Evolutionary conservation across 2,329 filamentous ascomycete genomes (phyloP), one percentile per base, ranked within the genome.

Genomic region (Lasiodiplodia sp.): DNA sequence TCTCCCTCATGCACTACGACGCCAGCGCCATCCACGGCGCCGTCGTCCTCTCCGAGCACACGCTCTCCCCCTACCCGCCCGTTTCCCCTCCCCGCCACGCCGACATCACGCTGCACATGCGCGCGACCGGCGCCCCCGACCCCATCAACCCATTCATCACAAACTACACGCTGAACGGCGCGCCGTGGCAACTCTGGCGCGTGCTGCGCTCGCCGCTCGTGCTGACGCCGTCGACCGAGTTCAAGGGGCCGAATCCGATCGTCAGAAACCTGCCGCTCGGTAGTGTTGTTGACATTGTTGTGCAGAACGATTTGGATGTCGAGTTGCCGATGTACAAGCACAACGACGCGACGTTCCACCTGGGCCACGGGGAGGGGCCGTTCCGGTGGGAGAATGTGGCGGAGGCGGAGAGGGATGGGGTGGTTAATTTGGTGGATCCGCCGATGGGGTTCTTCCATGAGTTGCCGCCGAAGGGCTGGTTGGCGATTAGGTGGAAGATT

Each of bases 151-250:
- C 70, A 3, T 67, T 65, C 57, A 67, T 72, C 53, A 72, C 71
- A 12, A 72, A 72, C 40, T 72, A 69, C 69, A 70, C 70, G n/a
- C 70, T 72, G 10, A 72, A 72, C 47, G 71, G 71, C 8, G 40
- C 66, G n/a, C 68, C 71, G 4, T 72, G 71, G 71, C 71, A 72
- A 57, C 58, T 71, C 10, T 72, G 70, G 58, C 70, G 71, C 14
- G 71, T 55, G 2, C 70, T 72, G 11, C 67, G 70, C 52, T 44
- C 67, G 16, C 71, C 71, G 11, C 51, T 72, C 10, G 62, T 68
- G 16, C 58, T 72, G 18, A 16, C 64, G 14, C 68, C 69, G 6
- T 49, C 64, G 14, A 53, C 68, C 28, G 67, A 69, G 28, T 68
- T 71, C 37, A 56, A 53, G 16, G 62, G 69, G n/a, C 70, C 71